Evolutionary conservation across 495 filamentous ascomycete genomes (phyloP).

Genomic region (Xylaria bambusicola): DNA sequence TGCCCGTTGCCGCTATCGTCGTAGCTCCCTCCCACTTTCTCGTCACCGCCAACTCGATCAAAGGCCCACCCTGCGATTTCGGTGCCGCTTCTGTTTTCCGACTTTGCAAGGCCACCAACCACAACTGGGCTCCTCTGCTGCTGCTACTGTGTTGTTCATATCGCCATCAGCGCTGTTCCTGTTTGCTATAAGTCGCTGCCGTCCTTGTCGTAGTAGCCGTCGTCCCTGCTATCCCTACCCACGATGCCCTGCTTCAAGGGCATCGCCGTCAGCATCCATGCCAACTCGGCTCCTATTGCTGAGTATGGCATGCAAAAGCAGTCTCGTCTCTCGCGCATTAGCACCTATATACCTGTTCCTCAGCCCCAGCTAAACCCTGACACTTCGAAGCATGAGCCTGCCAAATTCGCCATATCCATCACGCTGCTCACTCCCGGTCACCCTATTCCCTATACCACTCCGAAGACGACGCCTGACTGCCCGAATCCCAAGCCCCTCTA

Average conservation of each 20-base stretch:
- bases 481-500: slow-evolving; percentile 76
- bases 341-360: slow-evolving; percentile 93
- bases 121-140: background rate
- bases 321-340: slow-evolving; percentile 85
- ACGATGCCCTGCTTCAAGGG: slow-evolving; percentile 97
- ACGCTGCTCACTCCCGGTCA: slow-evolving; percentile 88
- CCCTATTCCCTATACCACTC: slow-evolving; percentile 84
- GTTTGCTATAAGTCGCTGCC: too few relatives aligned
- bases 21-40: background rate
- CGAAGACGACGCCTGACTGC: slow-evolving; percentile 69
- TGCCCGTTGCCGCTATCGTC: background rate
- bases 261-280: slow-evolving; percentile 94
- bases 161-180: too few relatives aligned
- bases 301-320: slow-evolving; percentile 96
- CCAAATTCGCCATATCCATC: slow-evolving; percentile 94
- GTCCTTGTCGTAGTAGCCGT: background rate
- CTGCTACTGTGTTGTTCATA: background rate
- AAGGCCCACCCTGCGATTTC: background rate
- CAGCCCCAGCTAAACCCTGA: slow-evolving; percentile 74
- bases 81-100: background rate
- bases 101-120: background rate
- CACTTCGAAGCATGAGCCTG: slow-evolving; percentile 77
- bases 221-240: slow-evolving; percentile 9
- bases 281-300: slow-evolving; percentile 80
- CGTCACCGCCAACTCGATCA: background rate